Evolutionary conservation across 169 alveolate species (phyloP), one percentile per base, ranked within the genome.

Genomic region (Plasmodium knowlesi): DNA sequence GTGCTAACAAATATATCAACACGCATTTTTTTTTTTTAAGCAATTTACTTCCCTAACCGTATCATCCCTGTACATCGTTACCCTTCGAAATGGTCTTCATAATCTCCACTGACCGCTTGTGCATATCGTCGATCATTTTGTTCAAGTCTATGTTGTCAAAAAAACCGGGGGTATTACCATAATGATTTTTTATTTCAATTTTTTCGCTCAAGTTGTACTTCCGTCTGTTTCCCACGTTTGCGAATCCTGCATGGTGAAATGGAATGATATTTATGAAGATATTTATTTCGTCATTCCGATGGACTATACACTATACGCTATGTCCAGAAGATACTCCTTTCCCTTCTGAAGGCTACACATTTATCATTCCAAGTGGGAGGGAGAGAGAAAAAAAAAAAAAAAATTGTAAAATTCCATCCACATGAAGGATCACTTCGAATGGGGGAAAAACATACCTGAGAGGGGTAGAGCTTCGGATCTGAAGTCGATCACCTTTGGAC

Each of bases 381-480:
- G n/a, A 22, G 6, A 3, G 41, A 34, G 6, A 34, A 34, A 1
- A 39, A 2, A 39, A 39, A 25, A 28, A 67, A 19, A 22, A 19
- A 67, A 50, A 50, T 50, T 10, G 34, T 19, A 61, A 67, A 67
- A 67, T 25, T 28, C 14, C 30, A 8, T 9, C 28, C 37, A n/a
- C 6, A 22, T 61, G 76, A 37, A 37, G 76, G 30, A 0, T 67
- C 2, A 67, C 37, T 67, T 43, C 28, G 79, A 25, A 30, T 22
- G 6, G 32, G 32, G 14, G n/a, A 50, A 41, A 67, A 32, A 91
- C 81, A 8, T 83, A 96, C 97, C 97, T 74, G 97, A 93, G 43
- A 92, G 92, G 46, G 97, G 97, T 54, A 96, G 95, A 5, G 95
- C 96, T 73, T 96, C 97, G n/a, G 97, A 96, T 34, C 97, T 86